Base-by-base conservation (phyloP, 2,329 filamentous ascomycete species). In the Seiridium cupressi region DNA sequence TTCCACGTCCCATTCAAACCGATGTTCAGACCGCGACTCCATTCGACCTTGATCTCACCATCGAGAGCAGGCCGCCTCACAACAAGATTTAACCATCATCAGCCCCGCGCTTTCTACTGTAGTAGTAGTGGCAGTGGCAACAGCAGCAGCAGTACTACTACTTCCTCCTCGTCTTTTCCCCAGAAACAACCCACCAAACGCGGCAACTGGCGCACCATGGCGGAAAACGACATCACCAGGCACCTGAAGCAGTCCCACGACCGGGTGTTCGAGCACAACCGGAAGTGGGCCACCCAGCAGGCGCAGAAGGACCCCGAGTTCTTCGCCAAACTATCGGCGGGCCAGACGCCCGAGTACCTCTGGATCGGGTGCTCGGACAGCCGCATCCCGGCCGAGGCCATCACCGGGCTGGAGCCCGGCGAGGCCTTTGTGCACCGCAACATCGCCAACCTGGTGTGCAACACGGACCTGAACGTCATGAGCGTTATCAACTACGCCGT, bases 351-450 rank as follows among this genome's bases (percentile, higher is more conserved):
- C 59, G 87, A 91, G 69, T 91, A 91, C 74, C 83, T 91, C 58
- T 97, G 92, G 91, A 91, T 97, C 71, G 93, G 93, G 54, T 97
- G 93, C 82, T 89, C 89, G 75, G 93, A 97, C 81, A 92, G 89
- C 46, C 91, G 93, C 66, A 91, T 94, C 72, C 93, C 93, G n/a
- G 93, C 94, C 69, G 94, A 93, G 70, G 91, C 91, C 71, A 88
- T 97, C 73, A 87, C 92, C 51, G 89, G 90, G 65, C 84, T 94
- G 60, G 82, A 90, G 71, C 91, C 93, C n/a, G 93, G 93, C 67
- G 92, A 97, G 76, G 89, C 94, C 69, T 97, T 97, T 75, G 89
- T 96, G 66, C 92, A 96, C 82, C 91, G 93, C 76, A 97, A 97
- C 80, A 96, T 97, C 75, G 93, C 92, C 77, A 97, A 97, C 81